Conservation (phyloP, 306 rosid species). For the Citrullus amarus region DNA sequence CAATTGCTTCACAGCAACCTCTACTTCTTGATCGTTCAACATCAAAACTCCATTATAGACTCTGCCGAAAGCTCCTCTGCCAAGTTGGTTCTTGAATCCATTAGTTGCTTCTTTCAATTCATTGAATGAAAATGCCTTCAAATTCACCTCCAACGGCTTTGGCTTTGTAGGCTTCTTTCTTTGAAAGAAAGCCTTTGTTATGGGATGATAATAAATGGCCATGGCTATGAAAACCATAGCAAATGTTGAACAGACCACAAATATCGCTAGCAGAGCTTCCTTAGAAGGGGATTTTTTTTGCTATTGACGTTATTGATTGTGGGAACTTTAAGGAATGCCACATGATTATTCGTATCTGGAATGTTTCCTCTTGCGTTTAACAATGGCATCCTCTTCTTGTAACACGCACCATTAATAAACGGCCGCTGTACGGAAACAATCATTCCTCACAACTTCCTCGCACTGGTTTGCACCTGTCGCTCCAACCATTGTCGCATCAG, state of each 20-base stretch:
- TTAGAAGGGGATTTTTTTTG: neutral
- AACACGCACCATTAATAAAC: neutral
- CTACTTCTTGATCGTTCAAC: neutral
- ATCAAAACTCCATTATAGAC: constrained; percentile 20
- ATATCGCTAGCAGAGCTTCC: neutral
- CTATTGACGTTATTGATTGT: neutral
- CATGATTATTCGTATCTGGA: neutral
- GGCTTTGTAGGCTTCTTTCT: neutral
- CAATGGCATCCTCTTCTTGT: constrained; percentile 26
- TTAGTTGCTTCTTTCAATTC: constrained; percentile 23
- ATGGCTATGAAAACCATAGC: neutral
- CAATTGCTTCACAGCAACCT: constrained; percentile 20
- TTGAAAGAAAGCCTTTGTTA: neutral
- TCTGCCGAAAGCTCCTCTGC: constrained; percentile 23
- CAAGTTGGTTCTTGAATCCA: constrained; percentile 23
- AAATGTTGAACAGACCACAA: neutral
- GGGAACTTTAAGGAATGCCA: constrained; percentile 1
- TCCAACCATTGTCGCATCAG: neutral
- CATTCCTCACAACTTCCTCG: constrained; percentile 17
- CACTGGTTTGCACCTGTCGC: constrained; percentile 7
- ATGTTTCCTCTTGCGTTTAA: neutral
- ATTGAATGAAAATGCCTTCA: constrained; percentile 7
- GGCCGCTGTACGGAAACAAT: constrained; percentile 25
- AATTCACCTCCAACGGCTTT: neutral
- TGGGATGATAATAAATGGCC: neutral